These are phyloP conservation scores for Beauveria australis DNA, from an alignment of 2,329 filamentous ascomycete species.

Conservation along the genomic window DNA sequence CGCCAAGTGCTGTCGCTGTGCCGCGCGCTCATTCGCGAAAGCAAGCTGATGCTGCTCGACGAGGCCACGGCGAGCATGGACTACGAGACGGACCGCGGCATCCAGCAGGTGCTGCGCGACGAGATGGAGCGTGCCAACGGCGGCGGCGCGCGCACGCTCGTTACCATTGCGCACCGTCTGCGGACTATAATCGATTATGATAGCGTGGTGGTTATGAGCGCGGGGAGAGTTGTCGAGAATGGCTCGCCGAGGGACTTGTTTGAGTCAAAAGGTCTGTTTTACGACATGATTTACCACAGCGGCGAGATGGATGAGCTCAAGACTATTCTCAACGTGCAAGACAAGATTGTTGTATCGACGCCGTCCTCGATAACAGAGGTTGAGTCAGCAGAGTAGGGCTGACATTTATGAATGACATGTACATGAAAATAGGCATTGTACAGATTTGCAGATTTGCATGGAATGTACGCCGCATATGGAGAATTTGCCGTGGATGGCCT, in stretches of 20 bases:
- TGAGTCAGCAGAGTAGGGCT: background rate
- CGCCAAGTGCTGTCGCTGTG: slow-evolving; percentile 51
- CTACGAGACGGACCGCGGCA: slow-evolving; percentile 47
- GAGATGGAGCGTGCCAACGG: slow-evolving; percentile 34
- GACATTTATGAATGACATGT: background rate
- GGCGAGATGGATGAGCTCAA: slow-evolving; percentile 42
- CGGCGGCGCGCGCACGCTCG: slow-evolving; percentile 38
- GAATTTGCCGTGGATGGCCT: background rate
- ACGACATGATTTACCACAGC: slow-evolving; percentile 48
- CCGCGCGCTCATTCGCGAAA: slow-evolving; percentile 45
- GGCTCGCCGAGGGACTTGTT: slow-evolving; percentile 42
- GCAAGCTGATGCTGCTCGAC: slow-evolving; percentile 48
- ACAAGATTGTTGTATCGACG: background rate
- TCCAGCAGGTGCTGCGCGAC: slow-evolving; percentile 43
- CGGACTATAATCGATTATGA: slow-evolving; percentile 54
- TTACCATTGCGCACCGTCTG: slow-evolving; percentile 51
- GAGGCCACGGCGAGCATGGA: slow-evolving; percentile 54
- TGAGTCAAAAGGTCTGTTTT: slow-evolving; percentile 36
- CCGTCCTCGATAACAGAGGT: slow-evolving; percentile 10
- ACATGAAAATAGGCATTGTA: background rate
- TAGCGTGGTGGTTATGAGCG: slow-evolving; percentile 47
- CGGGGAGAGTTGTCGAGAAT: slow-evolving; percentile 43
- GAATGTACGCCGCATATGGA: background rate
- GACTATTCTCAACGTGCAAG: slow-evolving; percentile 21
- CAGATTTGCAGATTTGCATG: background rate